A percentile compares a stretch with the other conserved stretches of the same genome.
These are phyloP conservation scores for Aspergillus novoparasiticus DNA, from an alignment of 2,329 filamentous ascomycete genomes.

Conservation along the genomic window DNA sequence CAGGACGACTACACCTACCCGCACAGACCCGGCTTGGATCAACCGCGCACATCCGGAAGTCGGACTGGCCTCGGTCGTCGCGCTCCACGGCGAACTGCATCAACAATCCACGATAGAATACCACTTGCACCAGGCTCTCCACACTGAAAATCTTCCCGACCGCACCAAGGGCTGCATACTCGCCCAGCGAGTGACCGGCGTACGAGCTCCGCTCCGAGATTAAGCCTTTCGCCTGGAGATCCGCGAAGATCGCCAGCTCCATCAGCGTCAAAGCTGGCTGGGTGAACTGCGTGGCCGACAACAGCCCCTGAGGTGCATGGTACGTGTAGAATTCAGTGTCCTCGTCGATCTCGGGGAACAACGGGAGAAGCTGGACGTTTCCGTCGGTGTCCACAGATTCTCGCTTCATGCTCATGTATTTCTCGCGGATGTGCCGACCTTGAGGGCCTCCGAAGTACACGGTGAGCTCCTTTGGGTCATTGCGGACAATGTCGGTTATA, in stretches of 20 bases:
- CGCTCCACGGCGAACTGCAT: constrained; percentile 99
- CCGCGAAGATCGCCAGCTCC: constrained; percentile 99
- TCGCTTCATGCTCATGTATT: constrained; percentile 99
- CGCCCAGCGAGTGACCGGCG: constrained; percentile 94
- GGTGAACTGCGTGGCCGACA: constrained; percentile 98
- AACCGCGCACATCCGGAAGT: constrained; percentile 99
- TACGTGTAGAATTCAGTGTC: constrained; percentile 95
- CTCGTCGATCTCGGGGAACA: constrained; percentile 97
- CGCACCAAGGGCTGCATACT: constrained; percentile 95
- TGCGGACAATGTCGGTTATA: constrained; percentile 83
- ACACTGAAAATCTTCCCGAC: constrained; percentile 99
- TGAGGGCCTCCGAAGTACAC: constrained; percentile 96
- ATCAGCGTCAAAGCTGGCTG: constrained; percentile 96
- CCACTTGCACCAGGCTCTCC: constrained; percentile 94
- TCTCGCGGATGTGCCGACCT: constrained; percentile 95
- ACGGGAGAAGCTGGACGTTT: constrained; percentile 94
- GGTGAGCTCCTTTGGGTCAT: constrained; percentile 98
- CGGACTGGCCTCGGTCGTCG: constrained; percentile 87
- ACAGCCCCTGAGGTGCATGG: constrained; percentile 86
- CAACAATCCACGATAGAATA: constrained; percentile 97
- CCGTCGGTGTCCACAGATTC: constrained; percentile 95
- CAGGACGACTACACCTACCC: not conserved
- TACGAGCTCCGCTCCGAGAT: constrained; percentile 97
- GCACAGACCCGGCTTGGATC: constrained; percentile 84
- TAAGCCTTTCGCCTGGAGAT: constrained; percentile 96